phyloP scores from a whole-genome alignment of 1,284 basidiomycete species.

The Trichosporon coremiiforme region DNA sequence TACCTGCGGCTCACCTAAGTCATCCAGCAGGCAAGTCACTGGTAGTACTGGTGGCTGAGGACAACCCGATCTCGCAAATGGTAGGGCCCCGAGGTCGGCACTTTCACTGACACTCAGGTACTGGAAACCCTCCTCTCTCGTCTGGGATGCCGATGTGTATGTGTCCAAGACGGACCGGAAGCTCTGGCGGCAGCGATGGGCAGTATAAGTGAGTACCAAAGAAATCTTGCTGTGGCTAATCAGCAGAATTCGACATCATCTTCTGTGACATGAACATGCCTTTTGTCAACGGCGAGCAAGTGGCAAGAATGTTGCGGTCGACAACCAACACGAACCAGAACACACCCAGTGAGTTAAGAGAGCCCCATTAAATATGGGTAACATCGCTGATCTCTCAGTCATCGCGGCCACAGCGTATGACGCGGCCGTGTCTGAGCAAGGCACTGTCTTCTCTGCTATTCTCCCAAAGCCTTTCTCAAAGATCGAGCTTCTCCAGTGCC shows the following conservation, averaged over 20 bases:
- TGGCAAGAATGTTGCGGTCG: conserved; percentile 56
- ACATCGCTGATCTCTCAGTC: conserved; percentile 36
- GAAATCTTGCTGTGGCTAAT: not conserved
- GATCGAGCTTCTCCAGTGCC: conserved; percentile 71
- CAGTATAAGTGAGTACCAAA: conserved; percentile 74
- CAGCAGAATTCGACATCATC: conserved; percentile 59
- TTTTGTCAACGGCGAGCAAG: conserved; percentile 54
- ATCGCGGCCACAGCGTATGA: conserved; percentile 62
- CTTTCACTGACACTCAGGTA: conserved; percentile 58
- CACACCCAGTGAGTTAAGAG: conserved; percentile 57
- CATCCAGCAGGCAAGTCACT: conserved; percentile 54
- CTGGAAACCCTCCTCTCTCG: conserved; percentile 89
- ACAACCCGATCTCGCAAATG: conserved; percentile 94
- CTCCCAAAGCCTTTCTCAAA: conserved; percentile 86
- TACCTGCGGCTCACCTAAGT: not conserved
- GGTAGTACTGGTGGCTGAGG: conserved; percentile 91
- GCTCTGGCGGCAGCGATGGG: conserved; percentile 96
- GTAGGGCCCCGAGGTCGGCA: conserved; percentile 33
- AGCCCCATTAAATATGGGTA: too few species aligned
- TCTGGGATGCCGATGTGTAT: conserved; percentile 88
- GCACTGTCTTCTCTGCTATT: conserved; percentile 79
- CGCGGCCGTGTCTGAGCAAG: conserved; percentile 72
- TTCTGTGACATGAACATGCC: conserved; percentile 58
- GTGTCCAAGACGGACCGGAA: conserved; percentile 93
- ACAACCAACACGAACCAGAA: conserved; percentile 56